Percentiles rank a stretch among this genome's conserved stretches.
These are phyloP conservation scores for Stromatinia cepivora DNA, from an alignment of 2,329 filamentous ascomycete genomes.

Conservation along the genomic window DNA sequence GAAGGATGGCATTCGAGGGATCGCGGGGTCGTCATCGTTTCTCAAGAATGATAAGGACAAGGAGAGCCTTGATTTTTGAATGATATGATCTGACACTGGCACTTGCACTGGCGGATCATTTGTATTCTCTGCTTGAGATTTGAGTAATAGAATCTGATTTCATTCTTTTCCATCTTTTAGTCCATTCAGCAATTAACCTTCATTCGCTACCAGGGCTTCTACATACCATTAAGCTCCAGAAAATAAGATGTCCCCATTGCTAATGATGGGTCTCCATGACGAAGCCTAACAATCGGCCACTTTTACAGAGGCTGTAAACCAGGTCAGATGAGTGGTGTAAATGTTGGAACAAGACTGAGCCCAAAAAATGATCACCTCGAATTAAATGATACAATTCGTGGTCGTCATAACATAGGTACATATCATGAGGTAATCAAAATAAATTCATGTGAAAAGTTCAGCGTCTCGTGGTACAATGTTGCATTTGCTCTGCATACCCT, in stretches of 20 bases:
- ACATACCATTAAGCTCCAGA: no score
- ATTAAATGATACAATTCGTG: neutral
- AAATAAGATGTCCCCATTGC: no score
- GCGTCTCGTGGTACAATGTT: no score
- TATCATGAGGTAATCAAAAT: neutral
- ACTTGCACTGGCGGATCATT: neutral
- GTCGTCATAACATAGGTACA: neutral
- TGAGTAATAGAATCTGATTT: neutral
- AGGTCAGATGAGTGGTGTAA: neutral
- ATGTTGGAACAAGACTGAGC: neutral
- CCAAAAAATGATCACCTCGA: no score
- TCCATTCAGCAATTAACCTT: no score
- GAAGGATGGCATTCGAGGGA: neutral
- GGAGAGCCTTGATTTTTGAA: neutral
- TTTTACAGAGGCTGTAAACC: neutral
- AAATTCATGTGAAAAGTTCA: neutral
- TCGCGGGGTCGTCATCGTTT: no score
- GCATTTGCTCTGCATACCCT: no score
- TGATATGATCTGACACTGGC: neutral
- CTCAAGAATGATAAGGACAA: neutral
- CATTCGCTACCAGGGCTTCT: no score
- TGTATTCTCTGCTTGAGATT: neutral
- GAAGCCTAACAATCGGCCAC: no score
- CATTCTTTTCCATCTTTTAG: no score
- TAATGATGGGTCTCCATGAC: no score